Evolutionary conservation across 1,139 yeast species (phyloP), one percentile per base, ranked within the genome.

Genomic region (Taphrina communis): DNA sequence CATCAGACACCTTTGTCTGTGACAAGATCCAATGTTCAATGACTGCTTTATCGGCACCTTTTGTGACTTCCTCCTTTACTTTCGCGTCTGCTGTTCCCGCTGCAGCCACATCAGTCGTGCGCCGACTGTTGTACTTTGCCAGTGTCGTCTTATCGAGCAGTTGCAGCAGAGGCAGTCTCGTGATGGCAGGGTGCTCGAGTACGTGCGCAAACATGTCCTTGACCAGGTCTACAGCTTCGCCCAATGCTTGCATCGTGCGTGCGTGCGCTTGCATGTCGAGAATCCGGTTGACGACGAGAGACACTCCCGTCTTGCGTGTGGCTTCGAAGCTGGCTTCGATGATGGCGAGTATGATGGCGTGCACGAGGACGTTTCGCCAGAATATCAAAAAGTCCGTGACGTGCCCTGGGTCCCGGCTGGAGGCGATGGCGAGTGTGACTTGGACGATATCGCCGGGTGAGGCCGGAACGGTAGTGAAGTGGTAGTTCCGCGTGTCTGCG

Each of bases 311-410:
- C 50, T 36, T 38, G n/a, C 50, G 39, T 7, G n/a, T 38, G 31
- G 35, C 58, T 42, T 53, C 58, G 17, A 53, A 38, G 42, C 42
- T 41, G 42, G 42, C 62, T 19, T 58, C 62, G 46, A 58, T 44
- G 36, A 58, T 38, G 12, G 62, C 19, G 7, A 58, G 53, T 7
- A 58, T 42, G 42, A 58, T 14, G 31, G 62, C 38, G 31, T 58
- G 62, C 6, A 44, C 21, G 53, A 58, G 14, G 53, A 58, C 19
- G 17, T 44, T 42, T 8, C 39, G 9, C 12, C 42, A 31, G 14
- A 44, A 58, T 4, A 11, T 19, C 7, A 21, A 12, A 31, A 44
- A 58, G 31, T 31, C 62, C 9, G 2, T 38, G 21, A 35, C 25
- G 31, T 25, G 31, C 4, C 4, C 31, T 11, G 38, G 17, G 11